phyloP scores from a whole-genome alignment of 495 filamentous ascomycete species.

The Trichoderma asperelloides region DNA sequence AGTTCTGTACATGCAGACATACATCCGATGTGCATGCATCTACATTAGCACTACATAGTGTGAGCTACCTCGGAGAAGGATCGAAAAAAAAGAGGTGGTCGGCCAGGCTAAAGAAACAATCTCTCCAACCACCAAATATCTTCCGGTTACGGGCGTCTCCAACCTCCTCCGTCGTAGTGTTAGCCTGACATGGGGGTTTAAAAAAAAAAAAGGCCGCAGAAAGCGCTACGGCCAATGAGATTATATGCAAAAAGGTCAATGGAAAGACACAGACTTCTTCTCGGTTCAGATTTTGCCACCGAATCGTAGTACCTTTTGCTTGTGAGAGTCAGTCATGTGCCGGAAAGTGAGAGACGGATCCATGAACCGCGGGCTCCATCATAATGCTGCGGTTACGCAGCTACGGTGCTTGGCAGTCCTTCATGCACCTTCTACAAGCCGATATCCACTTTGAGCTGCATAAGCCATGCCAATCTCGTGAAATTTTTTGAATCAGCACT shows the following conservation, averaged over 20 bases:
- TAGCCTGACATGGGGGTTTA: neutral
- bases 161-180: neutral
- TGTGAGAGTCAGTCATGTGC: neutral
- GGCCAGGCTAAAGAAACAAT: neutral
- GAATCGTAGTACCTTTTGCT: neutral
- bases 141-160: neutral
- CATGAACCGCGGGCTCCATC: neutral
- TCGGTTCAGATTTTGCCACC: neutral
- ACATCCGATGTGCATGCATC: neutral
- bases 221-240: neutral
- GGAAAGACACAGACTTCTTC: neutral
- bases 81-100: neutral
- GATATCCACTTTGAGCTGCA: neutral
- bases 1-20: constrained; percentile 1
- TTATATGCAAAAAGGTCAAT: neutral
- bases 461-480: neutral
- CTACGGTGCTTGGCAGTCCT: neutral
- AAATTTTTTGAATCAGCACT: neutral
- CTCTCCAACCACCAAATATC: neutral
- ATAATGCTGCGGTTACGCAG: neutral
- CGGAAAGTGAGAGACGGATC: neutral
- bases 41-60: neutral
- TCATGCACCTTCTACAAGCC: neutral
- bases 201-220: neutral
- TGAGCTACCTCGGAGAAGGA: neutral